Base-by-base conservation (phyloP, 257 asterid genomes). In the Anisodus tanguticus region DNA sequence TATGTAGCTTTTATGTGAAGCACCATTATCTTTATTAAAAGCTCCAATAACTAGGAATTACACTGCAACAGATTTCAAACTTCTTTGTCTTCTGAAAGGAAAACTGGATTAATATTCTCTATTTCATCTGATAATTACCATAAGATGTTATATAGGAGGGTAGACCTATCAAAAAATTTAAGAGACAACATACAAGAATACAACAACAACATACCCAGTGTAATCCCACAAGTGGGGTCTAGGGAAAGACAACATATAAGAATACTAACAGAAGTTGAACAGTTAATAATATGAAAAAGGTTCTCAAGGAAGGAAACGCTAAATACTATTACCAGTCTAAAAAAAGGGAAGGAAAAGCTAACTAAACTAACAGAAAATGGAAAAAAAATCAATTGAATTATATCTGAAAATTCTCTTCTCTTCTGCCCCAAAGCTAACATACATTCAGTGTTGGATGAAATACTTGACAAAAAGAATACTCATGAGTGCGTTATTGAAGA, bases 1-100 rank as follows among this genome's bases (percentile, higher is more conserved):
- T 45, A 72, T 57, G 59, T 41, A 4, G 68, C 71, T 82, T 83
- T 63, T 66, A 22, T 82, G 37, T 8, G 57, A 82, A 51, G 31
- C 68, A 31, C 39, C 55, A 15, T 55, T 13, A 51, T 76, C 54
- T 8, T 16, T 69, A 69, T 69, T 2, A 41, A 8, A 6, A 69
- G 39, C 10, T 51, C 39, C 80, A 49, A 70, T 31, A 76, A 26
- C 45, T 76, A 76, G 22, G 81, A 76, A 26, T 76, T 13, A 31
- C 63, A 74, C 49, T 74, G 64, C 26, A 53, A 53, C 81, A 11
- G 81, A 26, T 76, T 47, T 12, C 45, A 13, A 76, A 76, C 47
- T 0, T 26, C 79, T 49, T 22, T 22, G 39, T 76, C 47, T 51
- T 51, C 19, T 76, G 81, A 53, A 26, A 76, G 81, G 63, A 51